Percentiles rank a stretch among this genome's conserved stretches.
phyloP scores from a whole-genome alignment of 2,329 filamentous ascomycete genomes.

The Penicillium sp. region DNA sequence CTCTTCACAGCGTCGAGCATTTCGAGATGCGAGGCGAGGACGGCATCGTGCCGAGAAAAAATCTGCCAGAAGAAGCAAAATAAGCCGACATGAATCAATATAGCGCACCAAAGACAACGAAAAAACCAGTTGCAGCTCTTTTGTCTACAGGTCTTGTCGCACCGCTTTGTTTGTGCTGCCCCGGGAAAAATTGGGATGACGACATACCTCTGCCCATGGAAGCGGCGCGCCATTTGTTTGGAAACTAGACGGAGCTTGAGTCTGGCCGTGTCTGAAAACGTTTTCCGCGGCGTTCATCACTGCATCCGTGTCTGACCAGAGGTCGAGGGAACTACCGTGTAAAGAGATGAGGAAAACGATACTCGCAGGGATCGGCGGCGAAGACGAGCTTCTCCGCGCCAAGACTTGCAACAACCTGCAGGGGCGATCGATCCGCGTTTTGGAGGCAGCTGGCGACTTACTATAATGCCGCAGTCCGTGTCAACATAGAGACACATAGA shows the following conservation, averaged over 20 bases:
- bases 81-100: background rate
- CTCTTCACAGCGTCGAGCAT: conserved; percentile 42
- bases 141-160: conserved; percentile 7
- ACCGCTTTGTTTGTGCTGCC: conserved; percentile 1
- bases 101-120: background rate
- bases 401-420: conserved; percentile 17
- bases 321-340: background rate
- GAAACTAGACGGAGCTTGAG: background rate
- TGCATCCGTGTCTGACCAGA: background rate
- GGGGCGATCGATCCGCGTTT: background rate
- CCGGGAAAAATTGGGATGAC: conserved; percentile 13
- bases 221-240: conserved; percentile 10
- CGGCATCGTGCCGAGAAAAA: conserved; percentile 46
- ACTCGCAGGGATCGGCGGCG: conserved; percentile 24
- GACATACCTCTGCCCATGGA: conserved; percentile 30
- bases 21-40: conserved; percentile 45
- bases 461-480: too few species aligned
- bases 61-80: conserved; percentile 31
- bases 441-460: too few species aligned
- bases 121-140: background rate
- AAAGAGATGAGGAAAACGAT: conserved; percentile 10
- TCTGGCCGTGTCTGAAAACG: background rate
- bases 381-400: conserved; percentile 28
- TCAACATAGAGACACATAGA: too few species aligned
- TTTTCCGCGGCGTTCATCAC: conserved; percentile 12